These are phyloP conservation scores for Rhizophagus prolifer DNA, from an alignment of 192 early-diverging fungal genomes.

Conservation along the genomic window DNA sequence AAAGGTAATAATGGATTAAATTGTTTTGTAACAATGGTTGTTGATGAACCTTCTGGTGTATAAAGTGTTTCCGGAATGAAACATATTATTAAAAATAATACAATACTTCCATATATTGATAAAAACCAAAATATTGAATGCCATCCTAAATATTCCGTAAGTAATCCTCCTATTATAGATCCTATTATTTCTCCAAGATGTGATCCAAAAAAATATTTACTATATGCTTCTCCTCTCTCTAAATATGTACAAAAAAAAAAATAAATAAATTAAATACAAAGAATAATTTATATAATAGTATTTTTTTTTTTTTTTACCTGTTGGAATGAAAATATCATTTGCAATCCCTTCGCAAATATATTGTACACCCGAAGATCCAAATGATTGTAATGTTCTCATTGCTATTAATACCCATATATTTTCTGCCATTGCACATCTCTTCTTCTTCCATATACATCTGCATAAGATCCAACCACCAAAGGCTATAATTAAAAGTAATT, in stretches of 20 bases:
- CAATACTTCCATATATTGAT: constrained; percentile 26
- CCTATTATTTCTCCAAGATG: constrained; percentile 34
- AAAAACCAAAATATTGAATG: constrained; percentile 38
- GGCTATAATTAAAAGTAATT: constrained; percentile 33
- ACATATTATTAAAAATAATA: neutral
- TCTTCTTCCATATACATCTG: constrained; percentile 38
- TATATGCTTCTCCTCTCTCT: neutral
- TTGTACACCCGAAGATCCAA: constrained; percentile 35
- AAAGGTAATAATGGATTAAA: constrained; percentile 1
- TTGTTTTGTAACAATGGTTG: neutral
- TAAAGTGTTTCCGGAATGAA: neutral
- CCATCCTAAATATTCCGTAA: constrained; percentile 13
- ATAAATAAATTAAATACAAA: neutral
- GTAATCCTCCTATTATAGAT: constrained; percentile 38
- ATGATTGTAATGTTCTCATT: constrained; percentile 40
- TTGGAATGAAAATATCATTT: constrained; percentile 31
- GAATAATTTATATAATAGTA: neutral
- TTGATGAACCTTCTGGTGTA: neutral
- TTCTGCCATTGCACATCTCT: constrained; percentile 33
- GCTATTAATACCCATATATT: constrained; percentile 42
- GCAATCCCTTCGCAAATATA: constrained; percentile 36
- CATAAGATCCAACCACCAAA: constrained; percentile 38
- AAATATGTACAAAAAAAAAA: neutral
- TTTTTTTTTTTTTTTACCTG: neutral
- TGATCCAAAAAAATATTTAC: neutral